These are phyloP conservation scores for Aspergillus asperescens DNA, from an alignment of 495 filamentous ascomycete genomes.

Conservation along the genomic window DNA sequence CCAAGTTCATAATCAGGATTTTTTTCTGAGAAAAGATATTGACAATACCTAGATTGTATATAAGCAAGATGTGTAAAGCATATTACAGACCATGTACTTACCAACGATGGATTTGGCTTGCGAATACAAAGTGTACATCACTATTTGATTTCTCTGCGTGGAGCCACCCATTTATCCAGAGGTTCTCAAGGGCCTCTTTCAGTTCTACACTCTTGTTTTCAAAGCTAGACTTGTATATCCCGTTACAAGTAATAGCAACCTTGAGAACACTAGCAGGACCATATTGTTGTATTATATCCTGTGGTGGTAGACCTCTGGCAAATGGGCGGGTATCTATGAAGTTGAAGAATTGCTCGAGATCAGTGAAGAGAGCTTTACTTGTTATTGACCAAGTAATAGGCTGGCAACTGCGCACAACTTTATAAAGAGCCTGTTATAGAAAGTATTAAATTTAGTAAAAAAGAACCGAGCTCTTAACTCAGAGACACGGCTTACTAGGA, in stretches of 20 bases:
- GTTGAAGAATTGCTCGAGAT: conserved; percentile 12
- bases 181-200: conserved; percentile 11
- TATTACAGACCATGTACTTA: conserved; percentile 16
- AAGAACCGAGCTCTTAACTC: neutral
- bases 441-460: conserved; percentile 14
- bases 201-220: conserved; percentile 9
- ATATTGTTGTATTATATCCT: conserved; percentile 8
- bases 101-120: conserved; percentile 21
- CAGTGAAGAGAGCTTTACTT: conserved; percentile 11
- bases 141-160: conserved; percentile 13
- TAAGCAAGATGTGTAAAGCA: too few species aligned
- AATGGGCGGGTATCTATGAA: conserved; percentile 3
- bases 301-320: conserved; percentile 15
- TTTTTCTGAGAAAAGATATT: conserved; percentile 16
- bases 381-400: conserved; percentile 11
- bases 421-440: conserved; percentile 7
- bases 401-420: conserved; percentile 8
- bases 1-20: conserved; percentile 12
- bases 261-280: conserved; percentile 11
- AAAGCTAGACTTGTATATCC: conserved; percentile 16
- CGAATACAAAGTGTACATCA: conserved; percentile 18
- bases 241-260: conserved; percentile 16
- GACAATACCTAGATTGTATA: conserved; percentile 19
- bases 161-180: conserved; percentile 23
- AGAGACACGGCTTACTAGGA: conserved; percentile 16